Conservation (phyloP, 805 yeast genomes). For the Lachancea nothofagi region DNA sequence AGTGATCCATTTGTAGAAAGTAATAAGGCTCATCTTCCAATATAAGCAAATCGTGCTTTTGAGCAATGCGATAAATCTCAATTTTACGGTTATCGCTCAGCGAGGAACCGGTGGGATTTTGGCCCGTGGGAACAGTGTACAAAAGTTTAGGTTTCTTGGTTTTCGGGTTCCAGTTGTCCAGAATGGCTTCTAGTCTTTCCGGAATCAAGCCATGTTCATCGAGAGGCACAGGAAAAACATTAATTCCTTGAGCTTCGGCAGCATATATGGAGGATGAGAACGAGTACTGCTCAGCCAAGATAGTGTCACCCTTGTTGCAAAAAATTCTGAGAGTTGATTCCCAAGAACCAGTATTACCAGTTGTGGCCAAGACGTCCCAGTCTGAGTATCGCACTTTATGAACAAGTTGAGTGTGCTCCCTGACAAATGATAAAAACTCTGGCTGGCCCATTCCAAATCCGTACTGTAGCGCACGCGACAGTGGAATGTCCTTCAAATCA, state of each 20-base stretch:
- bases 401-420: conserved; percentile 61
- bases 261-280: conserved; percentile 84
- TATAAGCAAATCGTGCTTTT: conserved; percentile 78
- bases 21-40: conserved; percentile 97
- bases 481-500: conserved; percentile 56
- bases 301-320: conserved; percentile 68
- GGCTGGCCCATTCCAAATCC: conserved; percentile 80
- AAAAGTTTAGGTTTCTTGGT: conserved; percentile 72
- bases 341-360: conserved; percentile 89
- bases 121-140: conserved; percentile 93
- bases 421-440: conserved; percentile 60
- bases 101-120: conserved; percentile 94
- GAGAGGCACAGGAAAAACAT: conserved; percentile 65
- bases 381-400: conserved; percentile 46
- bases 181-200: conserved; percentile 51
- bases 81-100: conserved; percentile 70
- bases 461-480: conserved; percentile 84
- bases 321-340: conserved; percentile 77
- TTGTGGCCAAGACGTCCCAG: conserved; percentile 67
- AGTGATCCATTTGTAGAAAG: conserved; percentile 87
- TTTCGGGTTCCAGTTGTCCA: conserved; percentile 63
- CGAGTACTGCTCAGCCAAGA: conserved; percentile 74
- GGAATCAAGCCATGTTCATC: conserved; percentile 78
- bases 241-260: conserved; percentile 65
- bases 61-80: conserved; percentile 69